phyloP scores from a whole-genome alignment of 2,329 filamentous ascomycete genomes.

The Fusarium sublunatum region DNA sequence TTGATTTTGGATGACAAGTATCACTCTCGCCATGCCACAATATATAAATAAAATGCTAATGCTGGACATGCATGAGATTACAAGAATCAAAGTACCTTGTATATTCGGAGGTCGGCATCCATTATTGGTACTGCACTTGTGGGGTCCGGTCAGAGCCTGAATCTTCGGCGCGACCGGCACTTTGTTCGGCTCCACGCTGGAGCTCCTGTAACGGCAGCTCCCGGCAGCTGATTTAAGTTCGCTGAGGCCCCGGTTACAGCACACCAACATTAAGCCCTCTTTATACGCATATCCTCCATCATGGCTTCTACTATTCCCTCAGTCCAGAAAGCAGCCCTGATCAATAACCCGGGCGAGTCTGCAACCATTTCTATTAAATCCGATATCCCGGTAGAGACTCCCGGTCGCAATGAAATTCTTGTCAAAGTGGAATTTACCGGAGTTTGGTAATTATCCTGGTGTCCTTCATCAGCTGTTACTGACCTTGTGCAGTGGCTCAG shows the following conservation, averaged over 20 bases:
- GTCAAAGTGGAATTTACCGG: constrained; percentile 38
- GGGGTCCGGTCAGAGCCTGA: not conserved
- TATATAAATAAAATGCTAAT: too few species aligned
- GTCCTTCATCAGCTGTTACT: accelerated
- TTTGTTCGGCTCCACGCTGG: constrained; percentile 6
- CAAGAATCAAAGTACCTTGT: too few species aligned
- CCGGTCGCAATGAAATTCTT: constrained; percentile 15
- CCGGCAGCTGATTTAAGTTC: not conserved
- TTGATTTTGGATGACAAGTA: too few species aligned
- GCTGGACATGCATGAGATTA: too few species aligned
- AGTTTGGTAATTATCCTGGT: constrained; percentile 24
- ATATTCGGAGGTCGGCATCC: constrained; percentile 7
- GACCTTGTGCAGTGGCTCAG: constrained; percentile 43
- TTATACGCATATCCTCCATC: not conserved
- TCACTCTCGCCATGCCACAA: too few species aligned
- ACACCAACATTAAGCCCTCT: not conserved
- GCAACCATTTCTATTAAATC: constrained; percentile 14
- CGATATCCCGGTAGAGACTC: constrained; percentile 6
- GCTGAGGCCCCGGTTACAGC: not conserved
- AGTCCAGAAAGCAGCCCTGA: constrained; percentile 30
- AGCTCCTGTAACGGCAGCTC: not conserved
- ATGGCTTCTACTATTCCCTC: constrained; percentile 15
- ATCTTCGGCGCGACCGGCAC: constrained; percentile 13
- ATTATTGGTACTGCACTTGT: too few species aligned
- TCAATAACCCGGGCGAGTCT: constrained; percentile 25